phyloP scores from a whole-genome alignment of 148 eudicot species.

The Polygonum aviculare region DNA sequence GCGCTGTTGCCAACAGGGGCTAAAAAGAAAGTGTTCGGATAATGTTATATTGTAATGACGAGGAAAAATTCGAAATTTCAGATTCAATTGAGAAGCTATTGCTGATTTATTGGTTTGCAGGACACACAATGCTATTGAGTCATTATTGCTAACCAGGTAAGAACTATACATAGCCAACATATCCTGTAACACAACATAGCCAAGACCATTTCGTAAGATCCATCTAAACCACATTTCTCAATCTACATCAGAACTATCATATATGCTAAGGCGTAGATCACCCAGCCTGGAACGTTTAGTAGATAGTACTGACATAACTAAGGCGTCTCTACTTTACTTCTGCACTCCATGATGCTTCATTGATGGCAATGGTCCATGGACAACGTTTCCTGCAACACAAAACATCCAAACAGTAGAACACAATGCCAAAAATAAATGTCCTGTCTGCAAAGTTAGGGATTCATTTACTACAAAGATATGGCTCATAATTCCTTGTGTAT shows the following conservation, averaged over 20 bases:
- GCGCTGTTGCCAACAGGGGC: background rate
- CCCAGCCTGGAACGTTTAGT: too few species aligned
- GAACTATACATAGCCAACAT: too few species aligned
- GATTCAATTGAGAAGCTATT: background rate
- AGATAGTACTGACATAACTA: too few species aligned
- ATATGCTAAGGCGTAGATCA: too few species aligned
- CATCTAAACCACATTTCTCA: too few species aligned
- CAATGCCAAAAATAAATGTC: background rate
- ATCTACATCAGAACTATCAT: too few species aligned
- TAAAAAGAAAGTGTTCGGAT: background rate
- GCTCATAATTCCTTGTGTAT: background rate
- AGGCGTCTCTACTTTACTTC: too few species aligned
- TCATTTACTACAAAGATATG: background rate
- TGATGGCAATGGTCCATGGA: too few species aligned
- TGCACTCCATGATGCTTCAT: too few species aligned
- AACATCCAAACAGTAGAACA: background rate
- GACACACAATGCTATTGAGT: background rate
- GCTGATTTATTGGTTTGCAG: background rate
- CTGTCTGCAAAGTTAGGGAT: background rate
- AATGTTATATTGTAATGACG: background rate
- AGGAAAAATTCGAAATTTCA: background rate
- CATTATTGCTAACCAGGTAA: too few species aligned
- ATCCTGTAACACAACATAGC: too few species aligned
- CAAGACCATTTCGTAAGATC: too few species aligned
- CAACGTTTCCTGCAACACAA: background rate